These are phyloP conservation scores for Mycena sp. DNA, from an alignment of 1,284 basidiomycete genomes.

Conservation along the genomic window DNA sequence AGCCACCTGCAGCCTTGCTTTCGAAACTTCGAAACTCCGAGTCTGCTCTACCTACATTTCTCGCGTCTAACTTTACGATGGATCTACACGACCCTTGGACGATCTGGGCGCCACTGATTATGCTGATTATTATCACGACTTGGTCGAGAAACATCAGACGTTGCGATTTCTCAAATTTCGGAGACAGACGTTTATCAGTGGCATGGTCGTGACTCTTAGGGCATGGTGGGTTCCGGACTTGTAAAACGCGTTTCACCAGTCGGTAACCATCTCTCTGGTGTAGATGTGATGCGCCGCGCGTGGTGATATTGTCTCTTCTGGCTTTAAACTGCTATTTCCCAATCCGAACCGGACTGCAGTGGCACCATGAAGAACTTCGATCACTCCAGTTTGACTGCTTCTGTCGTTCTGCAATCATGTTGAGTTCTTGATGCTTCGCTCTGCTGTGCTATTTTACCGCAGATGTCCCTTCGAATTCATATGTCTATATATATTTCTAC, in stretches of 20 bases:
- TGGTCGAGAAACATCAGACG: background rate
- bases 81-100: background rate
- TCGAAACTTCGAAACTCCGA: too few relatives aligned
- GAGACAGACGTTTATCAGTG: background rate
- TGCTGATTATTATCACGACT: background rate
- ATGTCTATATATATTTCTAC: background rate
- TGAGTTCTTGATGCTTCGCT: background rate
- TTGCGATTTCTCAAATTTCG: background rate
- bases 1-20: too few relatives aligned
- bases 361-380: background rate
- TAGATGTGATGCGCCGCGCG: background rate
- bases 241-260: too few relatives aligned
- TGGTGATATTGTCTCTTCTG: background rate
- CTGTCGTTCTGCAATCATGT: background rate
- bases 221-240: background rate
- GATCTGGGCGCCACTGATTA: background rate
- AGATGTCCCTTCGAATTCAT: slow-evolving; percentile 2
- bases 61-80: too few relatives aligned
- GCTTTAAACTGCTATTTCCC: background rate
- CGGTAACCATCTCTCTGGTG: too few relatives aligned
- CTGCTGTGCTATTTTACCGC: background rate
- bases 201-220: background rate
- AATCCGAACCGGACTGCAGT: background rate
- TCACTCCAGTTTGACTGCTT: background rate
- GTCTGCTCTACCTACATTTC: too few relatives aligned